These are phyloP conservation scores for Cucumis variabilis DNA, from an alignment of 331 rosid species.

Conservation along the genomic window DNA sequence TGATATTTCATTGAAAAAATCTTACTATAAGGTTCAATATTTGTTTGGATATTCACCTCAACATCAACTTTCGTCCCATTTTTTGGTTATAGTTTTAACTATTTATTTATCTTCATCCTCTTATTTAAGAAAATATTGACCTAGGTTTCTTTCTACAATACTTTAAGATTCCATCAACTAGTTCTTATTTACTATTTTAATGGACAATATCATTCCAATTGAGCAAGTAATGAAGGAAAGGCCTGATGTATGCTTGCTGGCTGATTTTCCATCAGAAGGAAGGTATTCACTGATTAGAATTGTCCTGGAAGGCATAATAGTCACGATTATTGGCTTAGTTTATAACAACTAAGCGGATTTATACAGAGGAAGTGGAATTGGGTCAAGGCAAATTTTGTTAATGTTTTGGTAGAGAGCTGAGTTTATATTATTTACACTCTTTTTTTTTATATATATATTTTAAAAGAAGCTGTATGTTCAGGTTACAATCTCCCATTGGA, in stretches of 20 bases:
- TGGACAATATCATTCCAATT: constrained; percentile 69
- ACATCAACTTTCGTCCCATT: constrained; percentile 1
- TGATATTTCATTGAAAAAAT: constrained; percentile 35
- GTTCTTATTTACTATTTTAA: constrained; percentile 33
- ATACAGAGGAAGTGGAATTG: not conserved
- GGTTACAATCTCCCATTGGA: not conserved
- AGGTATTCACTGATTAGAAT: constrained; percentile 63
- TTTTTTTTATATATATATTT: not conserved
- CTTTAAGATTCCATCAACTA: not conserved
- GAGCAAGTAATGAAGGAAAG: constrained; percentile 82
- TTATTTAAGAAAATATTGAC: constrained; percentile 9
- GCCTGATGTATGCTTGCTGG: constrained; percentile 76
- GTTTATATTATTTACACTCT: not conserved
- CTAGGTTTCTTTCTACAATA: not conserved
- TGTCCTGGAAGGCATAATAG: constrained; percentile 1
- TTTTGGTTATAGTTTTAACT: not conserved
- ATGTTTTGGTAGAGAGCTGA: not conserved
- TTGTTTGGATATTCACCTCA: constrained; percentile 5
- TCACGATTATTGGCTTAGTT: not conserved
- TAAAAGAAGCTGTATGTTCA: not conserved
- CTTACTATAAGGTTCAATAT: constrained; percentile 15
- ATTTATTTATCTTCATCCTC: constrained; percentile 15
- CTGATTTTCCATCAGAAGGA: constrained; percentile 95
- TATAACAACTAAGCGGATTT: not conserved
- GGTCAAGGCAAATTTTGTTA: not conserved